Evolutionary conservation across 441 rosid species (phyloP).

Genomic region (Flueggea neowawraea): DNA sequence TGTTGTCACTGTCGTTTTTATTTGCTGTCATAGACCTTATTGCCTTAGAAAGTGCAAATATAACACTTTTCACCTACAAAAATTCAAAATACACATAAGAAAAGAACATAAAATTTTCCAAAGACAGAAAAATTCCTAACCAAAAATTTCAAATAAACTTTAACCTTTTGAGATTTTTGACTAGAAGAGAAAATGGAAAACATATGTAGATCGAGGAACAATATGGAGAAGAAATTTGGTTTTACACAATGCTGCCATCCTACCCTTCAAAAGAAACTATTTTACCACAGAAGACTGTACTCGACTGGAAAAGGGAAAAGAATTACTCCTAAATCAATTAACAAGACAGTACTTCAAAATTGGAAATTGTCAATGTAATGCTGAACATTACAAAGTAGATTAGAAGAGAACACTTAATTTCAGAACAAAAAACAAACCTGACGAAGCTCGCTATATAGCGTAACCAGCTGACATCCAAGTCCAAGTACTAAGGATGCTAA

Average conservation of each 20-base stretch:
- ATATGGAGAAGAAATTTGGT: no score
- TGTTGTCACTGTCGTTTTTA: constrained; percentile 34
- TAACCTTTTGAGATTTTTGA: no score
- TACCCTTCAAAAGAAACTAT: neutral
- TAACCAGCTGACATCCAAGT: constrained; percentile 75
- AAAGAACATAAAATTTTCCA: constrained; percentile 6
- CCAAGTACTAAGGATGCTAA: constrained; percentile 40
- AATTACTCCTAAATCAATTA: neutral
- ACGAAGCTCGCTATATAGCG: constrained; percentile 82
- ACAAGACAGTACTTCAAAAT: no score
- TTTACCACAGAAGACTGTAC: neutral
- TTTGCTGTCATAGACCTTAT: constrained; percentile 47
- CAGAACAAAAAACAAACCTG: constrained; percentile 61
- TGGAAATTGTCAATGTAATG: no score
- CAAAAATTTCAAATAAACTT: neutral
- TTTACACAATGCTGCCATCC: neutral
- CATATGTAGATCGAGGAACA: no score
- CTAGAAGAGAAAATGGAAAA: no score
- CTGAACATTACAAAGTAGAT: no score
- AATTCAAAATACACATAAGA: constrained; percentile 14
- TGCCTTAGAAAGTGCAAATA: constrained; percentile 76
- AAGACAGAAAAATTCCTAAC: constrained; percentile 1
- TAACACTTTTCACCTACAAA: constrained; percentile 65
- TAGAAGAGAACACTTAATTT: neutral
- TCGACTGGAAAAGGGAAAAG: neutral